Conservation (phyloP, 2,329 filamentous ascomycete genomes). For the Orbilia javanica region DNA sequence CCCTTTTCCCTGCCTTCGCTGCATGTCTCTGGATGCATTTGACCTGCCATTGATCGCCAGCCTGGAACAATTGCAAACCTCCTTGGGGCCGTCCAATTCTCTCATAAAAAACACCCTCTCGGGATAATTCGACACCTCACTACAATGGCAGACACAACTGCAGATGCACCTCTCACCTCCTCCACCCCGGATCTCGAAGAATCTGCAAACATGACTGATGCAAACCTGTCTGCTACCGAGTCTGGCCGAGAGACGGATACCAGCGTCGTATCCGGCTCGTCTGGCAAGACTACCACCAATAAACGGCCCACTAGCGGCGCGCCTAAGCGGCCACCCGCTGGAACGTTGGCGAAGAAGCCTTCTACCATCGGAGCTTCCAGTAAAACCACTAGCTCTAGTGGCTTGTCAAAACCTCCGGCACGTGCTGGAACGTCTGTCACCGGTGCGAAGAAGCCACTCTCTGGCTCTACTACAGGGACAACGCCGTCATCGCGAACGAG, state of each 20-base stretch:
- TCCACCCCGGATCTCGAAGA: constrained; percentile 55
- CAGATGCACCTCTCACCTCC: constrained; percentile 46
- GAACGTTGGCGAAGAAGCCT: constrained; percentile 55
- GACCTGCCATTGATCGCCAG: constrained; percentile 5
- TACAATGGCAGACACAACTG: constrained; percentile 43
- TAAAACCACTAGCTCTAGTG: constrained; percentile 32
- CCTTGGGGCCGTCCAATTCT: neutral
- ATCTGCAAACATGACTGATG: constrained; percentile 27
- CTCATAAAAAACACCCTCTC: neutral
- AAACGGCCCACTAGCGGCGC: constrained; percentile 44
- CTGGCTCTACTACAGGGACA: constrained; percentile 11
- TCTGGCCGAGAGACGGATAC: constrained; percentile 49
- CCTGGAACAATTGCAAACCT: constrained; percentile 3
- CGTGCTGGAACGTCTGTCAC: constrained; percentile 23
- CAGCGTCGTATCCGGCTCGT: constrained; percentile 48
- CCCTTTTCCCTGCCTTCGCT: neutral
- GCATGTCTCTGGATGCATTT: neutral
- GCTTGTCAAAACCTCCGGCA: constrained; percentile 48
- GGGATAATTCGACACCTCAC: neutral
- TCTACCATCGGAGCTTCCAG: constrained; percentile 41
- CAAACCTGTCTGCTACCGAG: constrained; percentile 49
- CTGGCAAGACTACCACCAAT: constrained; percentile 44
- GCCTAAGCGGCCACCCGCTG: constrained; percentile 53
- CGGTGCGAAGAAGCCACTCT: constrained; percentile 27
- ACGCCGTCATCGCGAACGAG: constrained; percentile 40